phyloP scores from a whole-genome alignment of 495 filamentous ascomycete genomes.

The Daldinia caldariorum region DNA sequence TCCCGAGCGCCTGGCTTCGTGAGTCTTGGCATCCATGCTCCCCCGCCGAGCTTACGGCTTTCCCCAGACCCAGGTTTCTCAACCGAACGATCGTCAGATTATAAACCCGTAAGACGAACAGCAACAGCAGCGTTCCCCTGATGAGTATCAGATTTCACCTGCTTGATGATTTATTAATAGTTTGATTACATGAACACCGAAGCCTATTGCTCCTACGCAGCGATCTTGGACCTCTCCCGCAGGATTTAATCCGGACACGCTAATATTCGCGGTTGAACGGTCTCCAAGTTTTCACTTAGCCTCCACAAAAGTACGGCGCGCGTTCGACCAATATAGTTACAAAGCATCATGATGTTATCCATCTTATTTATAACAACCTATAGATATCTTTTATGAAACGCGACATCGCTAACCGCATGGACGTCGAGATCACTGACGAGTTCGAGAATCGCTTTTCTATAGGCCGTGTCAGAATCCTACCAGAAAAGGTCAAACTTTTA shows the following conservation, averaged over 20 bases:
- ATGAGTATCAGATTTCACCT: neutral
- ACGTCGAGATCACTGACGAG: neutral
- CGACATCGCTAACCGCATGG: neutral
- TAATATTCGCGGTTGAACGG: neutral
- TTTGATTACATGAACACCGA: neutral
- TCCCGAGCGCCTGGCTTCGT: constrained; percentile 5
- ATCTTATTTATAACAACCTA: neutral
- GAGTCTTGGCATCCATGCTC: neutral
- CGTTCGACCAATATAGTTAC: neutral
- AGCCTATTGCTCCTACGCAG: neutral
- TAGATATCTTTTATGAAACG: neutral
- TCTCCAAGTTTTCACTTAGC: neutral
- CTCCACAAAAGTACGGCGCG: neutral
- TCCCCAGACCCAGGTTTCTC: neutral
- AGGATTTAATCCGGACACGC: neutral
- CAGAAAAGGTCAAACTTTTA: neutral
- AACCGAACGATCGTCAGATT: too few species aligned
- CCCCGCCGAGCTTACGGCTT: neutral
- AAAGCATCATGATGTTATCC: constrained; percentile 5
- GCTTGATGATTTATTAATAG: constrained; percentile 4
- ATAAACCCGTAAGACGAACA: too few species aligned
- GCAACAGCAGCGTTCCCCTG: too few species aligned
- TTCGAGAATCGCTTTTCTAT: neutral
- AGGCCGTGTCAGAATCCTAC: neutral
- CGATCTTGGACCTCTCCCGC: neutral